Conservation (phyloP, 2,329 filamentous ascomycete genomes). For the Pyrenochaeta sp. region DNA sequence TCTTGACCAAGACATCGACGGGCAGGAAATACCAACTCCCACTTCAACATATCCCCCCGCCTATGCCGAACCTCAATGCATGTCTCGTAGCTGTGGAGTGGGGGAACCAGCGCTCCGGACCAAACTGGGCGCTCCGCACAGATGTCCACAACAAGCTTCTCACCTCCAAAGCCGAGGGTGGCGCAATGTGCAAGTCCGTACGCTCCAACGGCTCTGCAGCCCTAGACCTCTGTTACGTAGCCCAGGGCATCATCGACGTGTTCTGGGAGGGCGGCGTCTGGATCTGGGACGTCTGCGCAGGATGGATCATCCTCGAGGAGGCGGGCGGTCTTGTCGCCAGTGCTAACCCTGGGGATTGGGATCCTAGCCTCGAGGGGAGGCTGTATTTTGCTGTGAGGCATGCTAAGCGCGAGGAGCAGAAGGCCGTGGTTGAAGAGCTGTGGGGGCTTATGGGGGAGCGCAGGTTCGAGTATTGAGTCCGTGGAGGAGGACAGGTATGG, state of each 20-base stretch:
- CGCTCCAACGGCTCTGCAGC: constrained; percentile 49
- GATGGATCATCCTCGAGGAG: constrained; percentile 51
- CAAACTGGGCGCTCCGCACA: constrained; percentile 49
- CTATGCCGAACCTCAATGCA: constrained; percentile 39
- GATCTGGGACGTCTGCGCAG: constrained; percentile 49
- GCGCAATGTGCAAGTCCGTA: constrained; percentile 45
- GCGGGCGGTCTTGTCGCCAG: constrained; percentile 48
- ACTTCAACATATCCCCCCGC: constrained; percentile 32
- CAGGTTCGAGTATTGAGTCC: constrained; percentile 34
- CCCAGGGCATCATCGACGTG: constrained; percentile 43
- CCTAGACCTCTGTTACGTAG: constrained; percentile 51
- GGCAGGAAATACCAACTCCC: constrained; percentile 40
- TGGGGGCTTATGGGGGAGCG: constrained; percentile 48
- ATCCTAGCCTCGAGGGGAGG: constrained; percentile 44
- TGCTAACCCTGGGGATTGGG: constrained; percentile 48
- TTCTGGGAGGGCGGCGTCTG: constrained; percentile 51
- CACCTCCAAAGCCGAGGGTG: constrained; percentile 35
- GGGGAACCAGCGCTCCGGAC: constrained; percentile 48
- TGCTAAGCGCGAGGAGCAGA: constrained; percentile 42
- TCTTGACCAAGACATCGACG: constrained; percentile 29
- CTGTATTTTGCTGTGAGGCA: constrained; percentile 45
- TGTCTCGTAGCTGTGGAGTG: constrained; percentile 49
- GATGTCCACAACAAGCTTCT: constrained; percentile 40
- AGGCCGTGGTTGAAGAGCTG: constrained; percentile 43
- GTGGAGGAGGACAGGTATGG: too few species aligned